Base-by-base conservation (phyloP, 2,329 filamentous ascomycete genomes). In the Claviceps sorghi region DNA sequence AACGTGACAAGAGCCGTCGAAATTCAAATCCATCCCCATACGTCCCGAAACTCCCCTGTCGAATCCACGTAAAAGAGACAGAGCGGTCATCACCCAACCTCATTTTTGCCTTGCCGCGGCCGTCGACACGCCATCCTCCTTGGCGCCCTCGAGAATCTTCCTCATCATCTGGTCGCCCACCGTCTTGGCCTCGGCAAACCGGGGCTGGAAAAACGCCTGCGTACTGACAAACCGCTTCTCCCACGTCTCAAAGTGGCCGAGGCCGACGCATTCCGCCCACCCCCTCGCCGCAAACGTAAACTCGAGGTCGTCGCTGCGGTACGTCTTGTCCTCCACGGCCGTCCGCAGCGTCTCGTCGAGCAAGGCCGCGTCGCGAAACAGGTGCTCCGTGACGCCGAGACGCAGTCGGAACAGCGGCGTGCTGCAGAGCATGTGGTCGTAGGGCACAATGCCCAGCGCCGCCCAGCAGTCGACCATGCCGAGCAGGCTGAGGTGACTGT, bases 401-500 rank as follows among this genome's bases (percentile, higher is more conserved):
- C 93, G 96, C 58, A 98, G 80, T 49, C 93, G 86, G 74, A 98
- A 98, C 47, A 97, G 80, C 72, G 93, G 93, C 41, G 93, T 98
- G 51, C 89, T 95, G 72, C 93, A 98, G 59, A 98, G 94, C 90
- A 98, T 98, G 73, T 98, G 94, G 69, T 98, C 91, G 67, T 98
- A 98, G 0, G 93, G 93, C 48, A 94, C 86, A 61, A 96, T 98
- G 36, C 83, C 86, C 46, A 97, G 77, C 59, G 88, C 87, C 64
- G 87, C 93, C 93, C 93, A 98, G 70, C 91, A 97, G 71, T 98
- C 93, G 44, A 97, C 94, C 80, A 98, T 98, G 47, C 90, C 93
- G 45, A 98, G 77, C 53, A 98, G 75, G 65, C 84, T 90, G 32
- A 98, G 77, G 68, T 98, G 94, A 65, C 93, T 98, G 70, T 98